Evolutionary conservation across 176 grass and related monocot species (phyloP).

Genomic region (Aegilops sharonensis): DNA sequence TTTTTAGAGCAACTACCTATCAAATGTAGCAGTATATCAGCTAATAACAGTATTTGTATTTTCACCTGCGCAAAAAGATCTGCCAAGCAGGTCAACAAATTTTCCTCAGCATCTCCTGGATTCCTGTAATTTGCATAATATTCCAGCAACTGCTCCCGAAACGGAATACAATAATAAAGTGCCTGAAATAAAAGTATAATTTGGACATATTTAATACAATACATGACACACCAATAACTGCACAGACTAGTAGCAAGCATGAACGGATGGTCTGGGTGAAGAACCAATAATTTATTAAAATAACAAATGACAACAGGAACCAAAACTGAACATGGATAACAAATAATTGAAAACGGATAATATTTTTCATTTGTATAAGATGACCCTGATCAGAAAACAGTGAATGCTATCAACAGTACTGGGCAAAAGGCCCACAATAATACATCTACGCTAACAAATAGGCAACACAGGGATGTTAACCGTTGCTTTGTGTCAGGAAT

Average conservation of each 20-base stretch:
- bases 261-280: background rate
- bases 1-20: conserved; percentile 9
- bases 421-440: background rate
- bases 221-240: background rate
- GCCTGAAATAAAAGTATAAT: conserved; percentile 54
- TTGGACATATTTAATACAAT: background rate
- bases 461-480: background rate
- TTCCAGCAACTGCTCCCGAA: conserved; percentile 77
- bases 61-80: conserved; percentile 94
- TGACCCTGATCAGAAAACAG: background rate
- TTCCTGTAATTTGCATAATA: conserved; percentile 69
- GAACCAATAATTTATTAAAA: background rate
- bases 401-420: conserved; percentile 4
- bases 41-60: background rate
- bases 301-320: background rate
- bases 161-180: conserved; percentile 87
- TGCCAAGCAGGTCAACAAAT: conserved; percentile 81
- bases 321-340: background rate
- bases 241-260: conserved; percentile 23
- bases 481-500: background rate
- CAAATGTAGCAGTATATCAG: conserved; percentile 12
- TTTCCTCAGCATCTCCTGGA: conserved; percentile 66
- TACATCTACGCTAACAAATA: conserved; percentile 8
- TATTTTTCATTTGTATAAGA: background rate
- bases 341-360: conserved; percentile 8